Percentiles rank a stretch among this genome's conserved stretches.
Evolutionary conservation across 192 early-diverging fungal genomes (phyloP).

Genomic region (Coemansia sp.): DNA sequence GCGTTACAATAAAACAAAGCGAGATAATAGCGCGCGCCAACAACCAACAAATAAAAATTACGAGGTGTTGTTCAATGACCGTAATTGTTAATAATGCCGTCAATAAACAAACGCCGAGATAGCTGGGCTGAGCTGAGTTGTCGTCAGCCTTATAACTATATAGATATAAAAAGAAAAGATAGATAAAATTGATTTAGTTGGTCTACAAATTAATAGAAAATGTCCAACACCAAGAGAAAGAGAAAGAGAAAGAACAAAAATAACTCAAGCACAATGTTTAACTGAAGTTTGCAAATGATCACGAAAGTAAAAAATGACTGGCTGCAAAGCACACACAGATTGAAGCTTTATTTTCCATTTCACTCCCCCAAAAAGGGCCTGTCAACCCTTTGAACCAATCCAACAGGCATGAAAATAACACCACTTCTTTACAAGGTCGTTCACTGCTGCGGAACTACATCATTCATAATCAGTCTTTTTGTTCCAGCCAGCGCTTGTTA

Average conservation of each 20-base stretch:
- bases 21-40: constrained; percentile 1
- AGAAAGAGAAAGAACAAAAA: constrained; percentile 5
- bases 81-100: not conserved
- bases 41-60: constrained; percentile 9
- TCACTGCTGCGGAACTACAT: no score
- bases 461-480: no score
- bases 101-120: not conserved
- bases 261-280: not conserved
- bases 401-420: no score
- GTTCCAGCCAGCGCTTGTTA: not conserved
- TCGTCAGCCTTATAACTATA: not conserved
- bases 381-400: no score
- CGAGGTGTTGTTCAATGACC: not conserved
- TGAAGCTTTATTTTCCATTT: no score
- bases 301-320: not conserved
- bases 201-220: constrained; percentile 14
- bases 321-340: not conserved
- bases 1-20: not conserved
- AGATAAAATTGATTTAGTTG: not conserved
- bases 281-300: not conserved
- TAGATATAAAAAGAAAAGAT: constrained; percentile 6
- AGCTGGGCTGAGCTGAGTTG: not conserved
- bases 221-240: not conserved
- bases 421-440: not conserved
- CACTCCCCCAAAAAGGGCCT: no score